A percentile compares a stretch with the other conserved stretches of the same genome.
phyloP scores from a whole-genome alignment of 1,139 yeast species.

The Protomyces macrosporus region DNA sequence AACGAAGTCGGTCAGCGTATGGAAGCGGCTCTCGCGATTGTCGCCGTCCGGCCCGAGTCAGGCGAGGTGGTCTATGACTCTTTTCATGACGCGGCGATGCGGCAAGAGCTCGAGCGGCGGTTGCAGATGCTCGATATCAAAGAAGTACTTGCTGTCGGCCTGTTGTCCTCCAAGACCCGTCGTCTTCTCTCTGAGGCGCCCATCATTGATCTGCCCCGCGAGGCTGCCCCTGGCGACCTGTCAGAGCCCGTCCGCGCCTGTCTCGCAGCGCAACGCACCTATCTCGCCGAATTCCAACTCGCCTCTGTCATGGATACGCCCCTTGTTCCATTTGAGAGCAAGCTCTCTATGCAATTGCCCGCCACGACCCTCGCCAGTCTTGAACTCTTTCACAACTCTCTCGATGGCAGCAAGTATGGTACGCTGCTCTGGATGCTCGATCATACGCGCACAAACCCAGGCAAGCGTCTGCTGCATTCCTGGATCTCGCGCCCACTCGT shows the following conservation, averaged over 20 bases:
- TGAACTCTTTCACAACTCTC: conserved; percentile 65
- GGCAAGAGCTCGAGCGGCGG: conserved; percentile 66
- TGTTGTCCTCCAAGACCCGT: conserved; percentile 40
- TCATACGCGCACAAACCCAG: conserved; percentile 73
- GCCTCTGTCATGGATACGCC: conserved; percentile 51
- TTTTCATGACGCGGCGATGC: conserved; percentile 53
- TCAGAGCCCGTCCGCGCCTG: conserved; percentile 43
- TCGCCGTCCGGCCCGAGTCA: conserved; percentile 70
- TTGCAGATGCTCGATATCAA: conserved; percentile 67
- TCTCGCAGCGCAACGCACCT: conserved; percentile 47
- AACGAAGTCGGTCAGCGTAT: neutral
- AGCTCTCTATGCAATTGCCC: conserved; percentile 60
- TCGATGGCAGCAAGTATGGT: conserved; percentile 56
- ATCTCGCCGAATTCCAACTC: conserved; percentile 60
- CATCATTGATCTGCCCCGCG: neutral
- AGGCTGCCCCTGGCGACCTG: conserved; percentile 20
- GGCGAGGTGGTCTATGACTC: conserved; percentile 72
- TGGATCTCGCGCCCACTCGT: conserved; percentile 77
- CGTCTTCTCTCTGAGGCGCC: neutral
- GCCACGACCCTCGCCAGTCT: conserved; percentile 62
- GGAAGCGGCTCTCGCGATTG: conserved; percentile 41
- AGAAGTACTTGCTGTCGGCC: conserved; percentile 54
- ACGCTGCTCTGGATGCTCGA: conserved; percentile 73
- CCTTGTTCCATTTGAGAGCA: conserved; percentile 50
- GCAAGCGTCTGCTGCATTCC: conserved; percentile 55